These are phyloP conservation scores for Lachancea sp. DNA, from an alignment of 805 yeast genomes.

Conservation along the genomic window DNA sequence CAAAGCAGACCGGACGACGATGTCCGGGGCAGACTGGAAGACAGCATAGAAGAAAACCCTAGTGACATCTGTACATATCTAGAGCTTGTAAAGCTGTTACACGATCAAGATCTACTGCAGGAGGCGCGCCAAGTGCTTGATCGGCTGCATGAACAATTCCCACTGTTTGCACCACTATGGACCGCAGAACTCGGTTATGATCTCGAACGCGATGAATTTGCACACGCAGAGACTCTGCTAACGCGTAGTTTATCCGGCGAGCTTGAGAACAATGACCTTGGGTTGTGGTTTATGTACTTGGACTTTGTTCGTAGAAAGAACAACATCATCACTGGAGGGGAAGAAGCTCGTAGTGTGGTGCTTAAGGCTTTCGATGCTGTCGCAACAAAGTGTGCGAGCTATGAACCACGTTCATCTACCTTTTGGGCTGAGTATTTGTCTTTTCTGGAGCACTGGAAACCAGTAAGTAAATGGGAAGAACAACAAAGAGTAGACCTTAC, in stretches of 20 bases:
- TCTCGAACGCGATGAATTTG: constrained; percentile 55
- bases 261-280: constrained; percentile 44
- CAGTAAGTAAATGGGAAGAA: constrained; percentile 75
- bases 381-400: constrained; percentile 62
- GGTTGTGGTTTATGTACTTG: constrained; percentile 71
- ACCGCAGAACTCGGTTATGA: constrained; percentile 60
- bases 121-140: constrained; percentile 55
- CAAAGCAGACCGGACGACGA: constrained; percentile 29
- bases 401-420: constrained; percentile 60
- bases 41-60: constrained; percentile 45
- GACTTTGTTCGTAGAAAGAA: constrained; percentile 63
- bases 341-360: constrained; percentile 65
- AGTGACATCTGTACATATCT: constrained; percentile 53
- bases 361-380: constrained; percentile 82
- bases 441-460: constrained; percentile 72
- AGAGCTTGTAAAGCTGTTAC: constrained; percentile 43
- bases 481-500: constrained; percentile 73
- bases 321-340: constrained; percentile 74
- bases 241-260: constrained; percentile 50
- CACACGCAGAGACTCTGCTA: constrained; percentile 48
- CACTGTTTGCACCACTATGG: constrained; percentile 70
- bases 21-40: constrained; percentile 53
- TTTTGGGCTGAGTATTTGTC: constrained; percentile 82
- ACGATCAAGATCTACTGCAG: constrained; percentile 50
- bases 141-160: constrained; percentile 56